Conservation (phyloP, 306 rosid species). For the Sechiopsis laciniata region DNA sequence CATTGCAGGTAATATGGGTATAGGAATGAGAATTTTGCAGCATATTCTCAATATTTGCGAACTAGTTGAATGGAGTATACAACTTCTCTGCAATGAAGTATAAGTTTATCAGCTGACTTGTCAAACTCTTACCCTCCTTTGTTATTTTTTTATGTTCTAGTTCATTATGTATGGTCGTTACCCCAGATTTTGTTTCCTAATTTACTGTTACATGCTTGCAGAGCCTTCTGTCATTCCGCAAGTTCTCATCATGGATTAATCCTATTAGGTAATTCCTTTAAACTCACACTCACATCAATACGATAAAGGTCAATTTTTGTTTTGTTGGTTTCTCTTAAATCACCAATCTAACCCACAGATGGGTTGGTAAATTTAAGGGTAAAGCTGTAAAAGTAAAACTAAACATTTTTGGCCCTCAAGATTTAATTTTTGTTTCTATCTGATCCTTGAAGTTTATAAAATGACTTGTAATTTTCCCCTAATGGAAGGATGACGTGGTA, state of each 20-base stretch:
- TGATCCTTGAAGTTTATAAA: too few relatives aligned
- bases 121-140: background rate
- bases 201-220: conserved; percentile 26
- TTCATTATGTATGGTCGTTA: background rate
- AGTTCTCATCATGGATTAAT: conserved; percentile 90
- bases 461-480: too few relatives aligned
- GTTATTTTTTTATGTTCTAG: background rate
- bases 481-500: too few relatives aligned
- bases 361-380: too few relatives aligned
- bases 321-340: too few relatives aligned
- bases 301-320: background rate
- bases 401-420: too few relatives aligned
- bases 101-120: background rate
- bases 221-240: conserved; percentile 85
- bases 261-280: conserved; percentile 54
- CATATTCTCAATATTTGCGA: background rate
- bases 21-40: background rate
- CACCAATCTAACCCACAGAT: too few relatives aligned
- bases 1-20: conserved; percentile 54
- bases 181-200: background rate
- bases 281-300: background rate
- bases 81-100: background rate
- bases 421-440: too few relatives aligned
- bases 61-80: background rate
- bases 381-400: too few relatives aligned